These are phyloP conservation scores for Protomyces arabidopsidicola DNA, from an alignment of 1,139 yeast genomes.

Conservation along the genomic window DNA sequence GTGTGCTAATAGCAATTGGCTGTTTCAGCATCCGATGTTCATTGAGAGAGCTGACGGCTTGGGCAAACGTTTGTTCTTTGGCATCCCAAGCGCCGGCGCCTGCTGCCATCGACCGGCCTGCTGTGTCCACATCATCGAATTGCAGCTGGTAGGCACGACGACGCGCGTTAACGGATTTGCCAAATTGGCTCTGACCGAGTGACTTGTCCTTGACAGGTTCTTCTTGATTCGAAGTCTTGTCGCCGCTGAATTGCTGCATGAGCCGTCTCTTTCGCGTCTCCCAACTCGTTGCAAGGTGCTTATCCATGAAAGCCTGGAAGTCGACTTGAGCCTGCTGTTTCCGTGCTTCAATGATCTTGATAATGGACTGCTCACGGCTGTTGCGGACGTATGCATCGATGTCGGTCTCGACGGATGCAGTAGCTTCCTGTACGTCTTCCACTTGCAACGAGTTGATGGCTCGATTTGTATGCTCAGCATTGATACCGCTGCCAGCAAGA, in stretches of 20 bases:
- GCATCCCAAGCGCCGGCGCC: slow-evolving; percentile 11
- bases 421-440: slow-evolving; percentile 36
- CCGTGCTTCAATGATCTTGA: slow-evolving; percentile 79
- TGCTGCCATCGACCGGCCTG: background rate
- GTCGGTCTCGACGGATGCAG: slow-evolving; percentile 35
- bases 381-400: slow-evolving; percentile 47
- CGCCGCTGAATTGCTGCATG: slow-evolving; percentile 51
- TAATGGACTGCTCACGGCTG: slow-evolving; percentile 75
- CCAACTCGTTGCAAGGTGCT: slow-evolving; percentile 80
- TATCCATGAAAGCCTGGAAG: slow-evolving; percentile 70
- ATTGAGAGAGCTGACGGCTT: slow-evolving; percentile 15
- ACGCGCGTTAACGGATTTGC: background rate
- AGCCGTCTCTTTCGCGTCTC: slow-evolving; percentile 64
- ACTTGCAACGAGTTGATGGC: slow-evolving; percentile 45
- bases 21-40: slow-evolving; percentile 15
- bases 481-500: slow-evolving; percentile 82
- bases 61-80: slow-evolving; percentile 13
- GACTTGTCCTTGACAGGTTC: background rate
- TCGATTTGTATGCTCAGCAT: slow-evolving; percentile 77
- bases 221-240: slow-evolving; percentile 43
- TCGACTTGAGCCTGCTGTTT: slow-evolving; percentile 70
- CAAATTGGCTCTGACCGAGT: background rate
- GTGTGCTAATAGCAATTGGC: slow-evolving; percentile 12
- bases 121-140: background rate
- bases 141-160: background rate